These are phyloP conservation scores for Leccinum subgranulosum DNA, from an alignment of 768 basidiomycete species.

Conservation along the genomic window DNA sequence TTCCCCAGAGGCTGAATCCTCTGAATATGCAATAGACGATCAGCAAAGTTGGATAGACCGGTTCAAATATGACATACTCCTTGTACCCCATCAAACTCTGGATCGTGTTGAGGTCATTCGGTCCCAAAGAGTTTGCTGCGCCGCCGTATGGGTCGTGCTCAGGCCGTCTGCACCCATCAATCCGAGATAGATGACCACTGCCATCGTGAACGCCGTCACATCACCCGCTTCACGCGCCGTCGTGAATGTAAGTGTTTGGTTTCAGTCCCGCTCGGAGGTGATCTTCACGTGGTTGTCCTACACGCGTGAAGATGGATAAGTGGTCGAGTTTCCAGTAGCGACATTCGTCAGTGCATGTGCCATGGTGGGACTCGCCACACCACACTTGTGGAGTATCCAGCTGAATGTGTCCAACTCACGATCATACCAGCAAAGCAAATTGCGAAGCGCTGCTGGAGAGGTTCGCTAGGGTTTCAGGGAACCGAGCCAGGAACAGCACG, in stretches of 20 bases:
- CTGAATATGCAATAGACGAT: slow-evolving; percentile 22
- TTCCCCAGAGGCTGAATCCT: slow-evolving; percentile 16
- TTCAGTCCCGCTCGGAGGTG: slow-evolving; percentile 25
- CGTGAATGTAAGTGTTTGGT: no score
- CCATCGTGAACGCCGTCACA: no score
- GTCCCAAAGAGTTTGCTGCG: slow-evolving; percentile 21
- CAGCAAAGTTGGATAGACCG: neutral
- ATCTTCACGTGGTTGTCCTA: slow-evolving; percentile 28
- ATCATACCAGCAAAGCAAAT: no score
- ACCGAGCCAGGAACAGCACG: no score
- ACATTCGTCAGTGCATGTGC: slow-evolving; percentile 19
- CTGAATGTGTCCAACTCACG: slow-evolving; percentile 26
- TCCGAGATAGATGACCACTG: no score
- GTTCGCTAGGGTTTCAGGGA: no score
- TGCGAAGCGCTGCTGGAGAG: no score
- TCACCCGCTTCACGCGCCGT: no score
- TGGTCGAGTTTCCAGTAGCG: slow-evolving; percentile 19
- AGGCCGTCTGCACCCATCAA: slow-evolving; percentile 27
- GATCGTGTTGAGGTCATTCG: slow-evolving; percentile 28
- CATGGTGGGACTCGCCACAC: slow-evolving; percentile 20
- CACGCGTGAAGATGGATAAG: slow-evolving; percentile 26
- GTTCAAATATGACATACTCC: slow-evolving; percentile 13
- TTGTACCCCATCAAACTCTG: slow-evolving; percentile 27
- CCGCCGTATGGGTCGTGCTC: slow-evolving; percentile 26
- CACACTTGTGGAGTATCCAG: slow-evolving; percentile 25